Base-by-base conservation (phyloP, 1,139 yeast species). In the Scheffersomyces cryptocercus region DNA sequence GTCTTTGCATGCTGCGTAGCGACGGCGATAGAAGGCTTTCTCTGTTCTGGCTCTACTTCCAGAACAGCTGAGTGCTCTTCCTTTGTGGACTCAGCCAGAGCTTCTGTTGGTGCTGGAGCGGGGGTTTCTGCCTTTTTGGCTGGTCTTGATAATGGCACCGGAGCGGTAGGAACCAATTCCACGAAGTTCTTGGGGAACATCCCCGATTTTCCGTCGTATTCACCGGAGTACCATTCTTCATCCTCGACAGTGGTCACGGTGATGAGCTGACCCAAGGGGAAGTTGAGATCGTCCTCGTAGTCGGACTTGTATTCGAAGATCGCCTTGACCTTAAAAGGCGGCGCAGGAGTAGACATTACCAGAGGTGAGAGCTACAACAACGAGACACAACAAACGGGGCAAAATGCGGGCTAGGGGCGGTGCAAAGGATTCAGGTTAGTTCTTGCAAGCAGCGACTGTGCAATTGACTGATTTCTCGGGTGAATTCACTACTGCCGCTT, bases 131-230 rank as follows among this genome's bases (percentile, higher is more conserved):
- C 26, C 7, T 35, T 26, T 8, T 29, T 14, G 7, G 13, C 32
- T 33, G 42, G 45, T 13, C 47, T 45, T 28, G 40, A 38, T 9
- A 44, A 31, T 3, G 54, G 50, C 16, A 49, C 48, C 8, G 50
- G 45, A 5, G 50, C 47, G 16, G 44, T 50, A 28, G 43, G 39
- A 32, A 68, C 45, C 10, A 53, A 36, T 47, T 81, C 82, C 4
- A 93, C 98, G 68, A 88, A 93, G 60, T 82, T 84, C 62, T 80
- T 82, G 6, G 99, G 99, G 55, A 93, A 93, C 72, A 91, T 85
- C 7, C 99, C 99, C 31, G 77, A 63, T 44, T 69, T 65, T 9
- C 77, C 82, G 14, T 67, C 68, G 53, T 76, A 84, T 11, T 74
- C 69, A 2, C 99, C 99, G 35, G 79, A 71, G 58, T 79, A 86